Evolutionary conservation across 495 filamentous ascomycete genomes (phyloP).

Genomic region (Aspergillus avenaceus): DNA sequence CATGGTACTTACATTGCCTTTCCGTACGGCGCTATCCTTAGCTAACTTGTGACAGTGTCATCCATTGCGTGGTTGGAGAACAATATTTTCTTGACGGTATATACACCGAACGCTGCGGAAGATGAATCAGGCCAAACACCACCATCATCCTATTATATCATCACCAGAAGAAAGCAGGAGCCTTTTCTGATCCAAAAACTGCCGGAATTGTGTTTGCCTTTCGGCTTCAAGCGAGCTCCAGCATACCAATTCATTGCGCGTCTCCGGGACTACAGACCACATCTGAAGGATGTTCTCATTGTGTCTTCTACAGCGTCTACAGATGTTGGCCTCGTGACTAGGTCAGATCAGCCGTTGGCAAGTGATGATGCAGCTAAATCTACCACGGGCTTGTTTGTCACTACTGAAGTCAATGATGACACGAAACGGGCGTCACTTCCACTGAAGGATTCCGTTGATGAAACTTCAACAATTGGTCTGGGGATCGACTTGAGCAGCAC

Average conservation of each 20-base stretch:
- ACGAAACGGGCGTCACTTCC: slow-evolving; percentile 73
- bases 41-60: slow-evolving; percentile 57
- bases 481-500: slow-evolving; percentile 77
- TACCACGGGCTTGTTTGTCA: slow-evolving; percentile 63
- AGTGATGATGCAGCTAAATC: slow-evolving; percentile 55
- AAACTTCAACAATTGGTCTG: slow-evolving; percentile 77
- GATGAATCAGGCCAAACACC: slow-evolving; percentile 47
- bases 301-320: slow-evolving; percentile 73
- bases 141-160: slow-evolving; percentile 67
- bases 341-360: slow-evolving; percentile 63
- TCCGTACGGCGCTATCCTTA: neutral
- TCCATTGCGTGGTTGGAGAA: slow-evolving; percentile 87
- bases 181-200: slow-evolving; percentile 68
- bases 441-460: slow-evolving; percentile 63
- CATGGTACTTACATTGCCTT: slow-evolving; percentile 49
- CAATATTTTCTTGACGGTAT: slow-evolving; percentile 72
- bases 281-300: slow-evolving; percentile 73
- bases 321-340: slow-evolving; percentile 74
- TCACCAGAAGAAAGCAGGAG: slow-evolving; percentile 56
- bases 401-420: slow-evolving; percentile 71
- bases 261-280: slow-evolving; percentile 72
- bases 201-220: slow-evolving; percentile 65
- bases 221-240: slow-evolving; percentile 56
- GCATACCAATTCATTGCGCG: slow-evolving; percentile 74
- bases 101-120: slow-evolving; percentile 60